Percentiles rank a stretch among this genome's conserved stretches.
Conservation (phyloP, 2,329 filamentous ascomycete genomes). For the Leptoxyphium fumago region DNA sequence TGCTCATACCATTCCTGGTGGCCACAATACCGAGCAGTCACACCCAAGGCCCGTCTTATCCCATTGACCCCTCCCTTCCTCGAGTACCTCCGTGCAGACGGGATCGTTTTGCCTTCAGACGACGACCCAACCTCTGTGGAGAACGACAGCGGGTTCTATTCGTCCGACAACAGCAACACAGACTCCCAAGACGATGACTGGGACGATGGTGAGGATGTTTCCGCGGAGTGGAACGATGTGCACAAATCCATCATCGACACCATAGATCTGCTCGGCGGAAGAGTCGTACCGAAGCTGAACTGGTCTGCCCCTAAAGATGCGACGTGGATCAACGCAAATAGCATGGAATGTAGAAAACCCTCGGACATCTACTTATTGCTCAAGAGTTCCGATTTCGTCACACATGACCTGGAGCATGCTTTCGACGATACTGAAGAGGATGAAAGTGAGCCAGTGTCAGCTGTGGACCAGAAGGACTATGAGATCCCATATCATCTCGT, state of each 20-base stretch:
- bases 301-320: slow-evolving; percentile 97
- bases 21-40: slow-evolving; percentile 56
- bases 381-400: slow-evolving; percentile 89
- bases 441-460: slow-evolving; percentile 5
- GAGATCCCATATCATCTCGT: slow-evolving; percentile 63
- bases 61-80: slow-evolving; percentile 63
- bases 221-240: slow-evolving; percentile 48
- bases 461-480: slow-evolving; percentile 11
- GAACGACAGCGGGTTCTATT: slow-evolving; percentile 38
- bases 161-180: slow-evolving; percentile 29
- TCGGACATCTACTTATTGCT: slow-evolving; percentile 89
- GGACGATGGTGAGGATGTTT: slow-evolving; percentile 48
- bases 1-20: slow-evolving; percentile 94
- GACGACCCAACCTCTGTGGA: slow-evolving; percentile 29
- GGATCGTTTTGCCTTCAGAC: slow-evolving; percentile 73
- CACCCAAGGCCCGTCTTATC: slow-evolving; percentile 75
- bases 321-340: slow-evolving; percentile 80
- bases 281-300: slow-evolving; percentile 85
- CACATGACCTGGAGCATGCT: slow-evolving; percentile 83
- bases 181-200: slow-evolving; percentile 35
- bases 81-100: slow-evolving; percentile 78
- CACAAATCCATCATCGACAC: slow-evolving; percentile 63
- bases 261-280: slow-evolving; percentile 69
- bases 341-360: slow-evolving; percentile 73
- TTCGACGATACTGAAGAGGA: slow-evolving; percentile 49